Percentiles rank a stretch among this genome's conserved stretches.
Evolutionary conservation across 169 alveolate genomes (phyloP).

Genomic region (Eimeria acervulina): DNA sequence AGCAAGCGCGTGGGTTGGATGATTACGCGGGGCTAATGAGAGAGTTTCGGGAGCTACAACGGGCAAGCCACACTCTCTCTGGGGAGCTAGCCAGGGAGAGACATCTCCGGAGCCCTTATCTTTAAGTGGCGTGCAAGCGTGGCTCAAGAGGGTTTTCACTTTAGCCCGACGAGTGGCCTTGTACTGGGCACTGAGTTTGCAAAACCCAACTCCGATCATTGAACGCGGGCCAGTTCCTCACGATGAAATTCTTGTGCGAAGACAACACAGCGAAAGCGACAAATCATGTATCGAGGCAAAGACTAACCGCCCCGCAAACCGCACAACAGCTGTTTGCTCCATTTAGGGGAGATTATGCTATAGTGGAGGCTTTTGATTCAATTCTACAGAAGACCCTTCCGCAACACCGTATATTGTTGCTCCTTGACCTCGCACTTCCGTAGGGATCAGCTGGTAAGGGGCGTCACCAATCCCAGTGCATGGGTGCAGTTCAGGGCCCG

Average conservation of each 20-base stretch:
- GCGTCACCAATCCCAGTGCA: too few relatives aligned
- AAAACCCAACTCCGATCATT: neutral
- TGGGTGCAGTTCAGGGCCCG: neutral
- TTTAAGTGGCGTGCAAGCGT: neutral
- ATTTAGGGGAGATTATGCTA: neutral
- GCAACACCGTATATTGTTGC: neutral
- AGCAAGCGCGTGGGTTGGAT: slow-evolving; percentile 25
- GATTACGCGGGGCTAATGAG: slow-evolving; percentile 55
- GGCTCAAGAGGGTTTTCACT: too few relatives aligned
- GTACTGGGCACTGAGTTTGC: neutral
- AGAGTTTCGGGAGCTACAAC: slow-evolving; percentile 65
- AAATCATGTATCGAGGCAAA: neutral
- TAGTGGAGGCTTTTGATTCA: neutral
- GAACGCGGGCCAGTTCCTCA: neutral
- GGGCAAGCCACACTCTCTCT: slow-evolving; percentile 43
- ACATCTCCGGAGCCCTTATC: slow-evolving; percentile 45
- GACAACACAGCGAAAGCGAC: neutral
- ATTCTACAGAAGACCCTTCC: neutral
- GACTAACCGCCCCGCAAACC: too few relatives aligned
- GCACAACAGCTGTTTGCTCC: neutral
- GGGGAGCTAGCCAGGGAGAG: slow-evolving; percentile 46
- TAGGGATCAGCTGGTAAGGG: neutral
- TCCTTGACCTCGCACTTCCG: neutral
- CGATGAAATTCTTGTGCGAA: neutral
- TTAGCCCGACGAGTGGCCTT: neutral